phyloP scores from a whole-genome alignment of 345 rosid species.

The Limnanthes douglasii region DNA sequence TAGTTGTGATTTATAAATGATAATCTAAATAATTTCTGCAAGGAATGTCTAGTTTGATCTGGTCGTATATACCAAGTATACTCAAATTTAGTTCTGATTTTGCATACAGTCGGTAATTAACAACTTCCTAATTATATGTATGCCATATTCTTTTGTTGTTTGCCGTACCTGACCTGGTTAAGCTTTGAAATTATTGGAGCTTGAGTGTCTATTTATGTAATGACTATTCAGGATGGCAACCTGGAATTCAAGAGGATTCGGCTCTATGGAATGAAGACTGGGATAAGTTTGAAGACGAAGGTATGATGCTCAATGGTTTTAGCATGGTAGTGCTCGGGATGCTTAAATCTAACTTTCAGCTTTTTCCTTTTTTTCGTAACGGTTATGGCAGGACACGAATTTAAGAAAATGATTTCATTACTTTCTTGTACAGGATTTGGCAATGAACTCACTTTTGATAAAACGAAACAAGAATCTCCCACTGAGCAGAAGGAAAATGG shows the following conservation, averaged over 20 bases:
- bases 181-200: too few relatives aligned
- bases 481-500: constrained; percentile 31
- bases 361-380: constrained; percentile 1
- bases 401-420: constrained; percentile 6
- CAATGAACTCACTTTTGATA: constrained; percentile 61
- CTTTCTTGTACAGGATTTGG: constrained; percentile 51
- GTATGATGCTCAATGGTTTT: constrained; percentile 17
- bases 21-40: too few relatives aligned
- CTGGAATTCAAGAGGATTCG: constrained; percentile 85
- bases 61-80: too few relatives aligned
- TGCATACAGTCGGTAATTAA: too few relatives aligned
- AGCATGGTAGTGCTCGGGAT: background rate
- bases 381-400: constrained; percentile 3
- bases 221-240: constrained; percentile 78
- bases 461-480: constrained; percentile 20
- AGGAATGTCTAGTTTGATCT: too few relatives aligned
- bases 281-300: constrained; percentile 99
- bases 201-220: constrained; percentile 9
- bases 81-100: too few relatives aligned
- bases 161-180: too few relatives aligned
- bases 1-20: too few relatives aligned
- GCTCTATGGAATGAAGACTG: constrained; percentile 97
- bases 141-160: too few relatives aligned
- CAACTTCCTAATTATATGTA: too few relatives aligned
- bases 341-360: background rate